Conservation (phyloP, 2,329 filamentous ascomycete species). For the Claviceps quebecensis region DNA sequence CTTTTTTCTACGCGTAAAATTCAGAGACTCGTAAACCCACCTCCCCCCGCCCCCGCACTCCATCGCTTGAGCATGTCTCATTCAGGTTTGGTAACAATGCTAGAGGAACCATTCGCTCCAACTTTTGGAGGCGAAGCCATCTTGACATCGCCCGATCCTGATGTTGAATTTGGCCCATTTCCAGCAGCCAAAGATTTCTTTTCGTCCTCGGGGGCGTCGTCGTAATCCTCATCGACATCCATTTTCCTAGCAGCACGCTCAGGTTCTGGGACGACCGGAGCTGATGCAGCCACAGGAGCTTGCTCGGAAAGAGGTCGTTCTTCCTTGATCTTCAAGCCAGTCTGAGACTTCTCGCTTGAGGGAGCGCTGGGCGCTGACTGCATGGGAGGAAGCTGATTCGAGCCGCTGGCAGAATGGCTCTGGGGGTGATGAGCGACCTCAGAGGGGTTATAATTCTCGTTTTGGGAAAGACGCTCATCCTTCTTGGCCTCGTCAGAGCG, state of each 20-base stretch:
- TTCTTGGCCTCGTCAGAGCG: slow-evolving; percentile 44
- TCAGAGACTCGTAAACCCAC: slow-evolving; percentile 13
- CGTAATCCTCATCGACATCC: slow-evolving; percentile 95
- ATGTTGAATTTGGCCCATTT: slow-evolving; percentile 31
- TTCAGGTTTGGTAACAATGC: slow-evolving; percentile 30
- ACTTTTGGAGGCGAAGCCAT: slow-evolving; percentile 13
- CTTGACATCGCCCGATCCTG: slow-evolving; percentile 38
- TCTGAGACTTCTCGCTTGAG: slow-evolving; percentile 31
- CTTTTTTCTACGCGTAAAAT: slow-evolving; percentile 6
- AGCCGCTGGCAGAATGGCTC: slow-evolving; percentile 39
- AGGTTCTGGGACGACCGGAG: slow-evolving; percentile 51
- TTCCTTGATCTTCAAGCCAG: slow-evolving; percentile 34
- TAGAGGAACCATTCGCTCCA: slow-evolving; percentile 27
- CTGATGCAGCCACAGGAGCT: slow-evolving; percentile 30
- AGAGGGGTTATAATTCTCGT: slow-evolving; percentile 78
- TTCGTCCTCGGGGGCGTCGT: slow-evolving; percentile 84
- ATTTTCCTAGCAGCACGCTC: slow-evolving; percentile 79
- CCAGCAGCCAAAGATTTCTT: slow-evolving; percentile 38
- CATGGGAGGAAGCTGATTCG: slow-evolving; percentile 47
- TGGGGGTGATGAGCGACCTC: slow-evolving; percentile 70
- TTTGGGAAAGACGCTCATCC: slow-evolving; percentile 53
- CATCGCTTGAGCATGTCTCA: slow-evolving; percentile 7
- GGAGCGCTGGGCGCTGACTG: slow-evolving; percentile 41
- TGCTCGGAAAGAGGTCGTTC: slow-evolving; percentile 37
- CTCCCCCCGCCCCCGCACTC: slow-evolving; percentile 1